Base-by-base conservation (phyloP, 768 basidiomycete species). In the Podaxis pistillaris region DNA sequence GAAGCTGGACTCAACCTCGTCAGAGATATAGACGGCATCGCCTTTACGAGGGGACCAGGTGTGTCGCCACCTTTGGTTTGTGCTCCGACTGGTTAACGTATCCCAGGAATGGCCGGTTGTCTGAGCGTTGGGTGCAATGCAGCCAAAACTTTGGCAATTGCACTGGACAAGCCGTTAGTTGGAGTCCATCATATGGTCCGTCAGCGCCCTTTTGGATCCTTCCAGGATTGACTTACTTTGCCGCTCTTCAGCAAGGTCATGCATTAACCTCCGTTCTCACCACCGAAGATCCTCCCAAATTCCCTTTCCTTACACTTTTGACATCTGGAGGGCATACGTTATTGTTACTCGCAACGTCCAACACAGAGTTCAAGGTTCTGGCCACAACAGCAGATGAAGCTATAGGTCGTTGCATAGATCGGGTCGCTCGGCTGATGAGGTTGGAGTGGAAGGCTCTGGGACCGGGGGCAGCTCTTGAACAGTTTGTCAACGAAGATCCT, bases 301-400 rank as follows among this genome's bases (percentile, higher is more conserved):
- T 90, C 71, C 96, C 96, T 0, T 98, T 96, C 77, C 81, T 98
- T 38, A 89, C 91, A 0, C 79, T 98, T 12, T 82, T 98, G 17
- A 81, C 96, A 53, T 96, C 94, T 0, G 96, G 96, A n/a, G 96
- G 96, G 2, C 96, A 98, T 72, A 95, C 96, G 0, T 79, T 98
- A 41, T 81, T 98, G 40, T 80, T 97, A 1, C 86, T 96, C 11
- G 92, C 88, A 0, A 78, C 71, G 0, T 86, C 88, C 1, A 71
- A 73, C 28, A 77, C 75, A 4, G 74, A 78, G 0, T 97, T 92
- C 72, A 78, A 79, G 63, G 83, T 90, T 41, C 76, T 98, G 30
- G 89, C 90, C 0, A 88, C 87, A 15, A 92, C 90, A 0, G 74
- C 77, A 4, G 94, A 96, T 67, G 85, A 86, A 68, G 86, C 86